Percentiles rank a stretch among this genome's conserved stretches.
Evolutionary conservation across 1,139 yeast species (phyloP).

Genomic region (Kluyveromyces marxianus): DNA sequence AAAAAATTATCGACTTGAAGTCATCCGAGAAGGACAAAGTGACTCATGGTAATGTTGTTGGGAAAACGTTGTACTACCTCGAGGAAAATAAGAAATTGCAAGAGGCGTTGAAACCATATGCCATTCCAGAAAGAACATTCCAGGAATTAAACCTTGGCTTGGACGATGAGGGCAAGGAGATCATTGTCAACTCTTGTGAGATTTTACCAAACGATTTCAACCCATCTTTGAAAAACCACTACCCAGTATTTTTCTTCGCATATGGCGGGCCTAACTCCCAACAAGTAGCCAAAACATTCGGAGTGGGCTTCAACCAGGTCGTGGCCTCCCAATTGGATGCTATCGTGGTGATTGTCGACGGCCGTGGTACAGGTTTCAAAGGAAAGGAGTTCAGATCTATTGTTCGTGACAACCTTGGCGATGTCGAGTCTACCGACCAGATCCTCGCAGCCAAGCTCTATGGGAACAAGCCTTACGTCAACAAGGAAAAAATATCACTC

Average conservation of each 20-base stretch:
- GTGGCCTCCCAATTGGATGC: conserved; percentile 64
- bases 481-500: conserved; percentile 51
- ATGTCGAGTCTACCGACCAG: conserved; percentile 64
- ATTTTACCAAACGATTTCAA: conserved; percentile 59
- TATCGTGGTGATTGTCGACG: conserved; percentile 73
- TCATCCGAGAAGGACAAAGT: conserved; percentile 15
- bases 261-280: conserved; percentile 86
- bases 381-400: conserved; percentile 51
- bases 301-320: conserved; percentile 53
- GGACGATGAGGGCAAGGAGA: conserved; percentile 37
- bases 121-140: conserved; percentile 41
- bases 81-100: conserved; percentile 43
- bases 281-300: conserved; percentile 47
- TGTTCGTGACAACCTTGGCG: conserved; percentile 61
- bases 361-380: conserved; percentile 75
- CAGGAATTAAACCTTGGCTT: conserved; percentile 43
- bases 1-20: conserved; percentile 50
- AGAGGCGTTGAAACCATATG: conserved; percentile 36
- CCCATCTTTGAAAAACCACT: conserved; percentile 37
- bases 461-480: conserved; percentile 49
- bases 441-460: conserved; percentile 60
- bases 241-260: conserved; percentile 66
- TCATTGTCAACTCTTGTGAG: conserved; percentile 50
- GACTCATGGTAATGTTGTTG: conserved; percentile 21
- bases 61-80: conserved; percentile 32